Percentiles rank a stretch among this genome's conserved stretches.
Evolutionary conservation across 352 stramenopile genomes (phyloP).

Genomic region (Phytopythium boreale): DNA sequence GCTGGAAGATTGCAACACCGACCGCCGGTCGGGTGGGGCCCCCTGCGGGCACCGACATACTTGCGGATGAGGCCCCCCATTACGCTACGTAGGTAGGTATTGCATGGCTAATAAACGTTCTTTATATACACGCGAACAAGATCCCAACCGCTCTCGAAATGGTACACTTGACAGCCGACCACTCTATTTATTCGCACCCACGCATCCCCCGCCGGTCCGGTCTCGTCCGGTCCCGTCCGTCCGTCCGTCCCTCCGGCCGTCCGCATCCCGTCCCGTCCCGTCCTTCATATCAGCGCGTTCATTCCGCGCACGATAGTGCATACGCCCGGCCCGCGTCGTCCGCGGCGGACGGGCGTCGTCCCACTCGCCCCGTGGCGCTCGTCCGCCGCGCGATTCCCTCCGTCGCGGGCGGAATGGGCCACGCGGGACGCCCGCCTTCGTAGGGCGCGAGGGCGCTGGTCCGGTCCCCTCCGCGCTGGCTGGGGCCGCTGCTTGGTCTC

Average conservation of each 20-base stretch:
- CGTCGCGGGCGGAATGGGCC: constrained; percentile 13
- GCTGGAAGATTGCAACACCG: too few species aligned
- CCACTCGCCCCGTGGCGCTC: constrained; percentile 37
- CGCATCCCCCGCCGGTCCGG: neutral
- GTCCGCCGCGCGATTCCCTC: constrained; percentile 18
- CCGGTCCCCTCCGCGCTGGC: constrained; percentile 16
- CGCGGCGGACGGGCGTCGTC: constrained; percentile 13
- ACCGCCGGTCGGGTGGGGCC: too few species aligned
- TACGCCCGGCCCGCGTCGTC: neutral
- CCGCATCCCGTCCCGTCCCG: neutral
- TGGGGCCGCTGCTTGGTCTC: constrained; percentile 28
- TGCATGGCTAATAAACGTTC: too few species aligned
- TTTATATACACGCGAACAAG: constrained; percentile 6
- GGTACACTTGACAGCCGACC: constrained; percentile 8
- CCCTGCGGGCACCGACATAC: too few species aligned
- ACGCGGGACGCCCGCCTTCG: constrained; percentile 16
- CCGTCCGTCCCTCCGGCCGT: neutral
- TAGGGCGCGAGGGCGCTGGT: constrained; percentile 5
- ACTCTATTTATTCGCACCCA: constrained; percentile 3
- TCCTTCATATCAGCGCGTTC: constrained; percentile 1
- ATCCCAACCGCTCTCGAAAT: neutral
- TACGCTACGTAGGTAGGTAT: too few species aligned
- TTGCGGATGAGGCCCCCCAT: too few species aligned
- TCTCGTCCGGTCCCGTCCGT: neutral
- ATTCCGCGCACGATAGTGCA: constrained; percentile 2